Evolutionary conservation across 345 rosid genomes (phyloP).

Genomic region (Anastatica hierochuntica): DNA sequence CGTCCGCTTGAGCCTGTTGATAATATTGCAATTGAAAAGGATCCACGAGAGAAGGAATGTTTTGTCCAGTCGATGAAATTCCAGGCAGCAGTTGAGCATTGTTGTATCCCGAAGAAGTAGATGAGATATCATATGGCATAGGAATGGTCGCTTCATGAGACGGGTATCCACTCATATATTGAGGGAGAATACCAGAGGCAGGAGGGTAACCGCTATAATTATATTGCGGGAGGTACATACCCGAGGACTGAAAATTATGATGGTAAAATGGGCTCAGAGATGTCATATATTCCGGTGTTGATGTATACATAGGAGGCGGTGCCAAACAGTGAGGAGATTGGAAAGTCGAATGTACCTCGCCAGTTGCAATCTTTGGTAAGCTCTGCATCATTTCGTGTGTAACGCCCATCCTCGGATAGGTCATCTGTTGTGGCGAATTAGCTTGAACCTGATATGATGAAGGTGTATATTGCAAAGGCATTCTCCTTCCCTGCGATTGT

Average conservation of each 20-base stretch:
- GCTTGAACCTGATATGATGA: constrained; percentile 31
- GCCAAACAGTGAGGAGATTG: constrained; percentile 54
- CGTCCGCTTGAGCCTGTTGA: constrained; percentile 54
- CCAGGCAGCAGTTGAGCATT: constrained; percentile 20
- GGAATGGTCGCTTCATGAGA: constrained; percentile 50
- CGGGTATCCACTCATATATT: constrained; percentile 60
- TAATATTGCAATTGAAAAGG: constrained; percentile 63
- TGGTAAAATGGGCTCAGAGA: constrained; percentile 61
- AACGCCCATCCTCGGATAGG: constrained; percentile 39
- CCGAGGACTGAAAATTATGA: constrained; percentile 55
- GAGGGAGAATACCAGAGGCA: constrained; percentile 45
- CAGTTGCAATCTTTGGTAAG: constrained; percentile 37
- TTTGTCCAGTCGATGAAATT: constrained; percentile 18
- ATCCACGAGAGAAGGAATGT: constrained; percentile 44
- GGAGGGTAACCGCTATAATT: constrained; percentile 51
- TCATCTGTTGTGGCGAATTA: constrained; percentile 36
- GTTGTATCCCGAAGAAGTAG: constrained; percentile 35
- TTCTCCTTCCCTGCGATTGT: constrained; percentile 43
- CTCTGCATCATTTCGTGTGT: constrained; percentile 32
- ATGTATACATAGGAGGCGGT: constrained; percentile 49
- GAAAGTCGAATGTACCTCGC: constrained; percentile 47
- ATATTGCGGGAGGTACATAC: constrained; percentile 59
- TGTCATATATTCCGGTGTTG: constrained; percentile 58
- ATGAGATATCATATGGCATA: constrained; percentile 46
- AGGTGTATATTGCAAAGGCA: constrained; percentile 34